These are phyloP conservation scores for Aspergillus haitiensis DNA, from an alignment of 495 filamentous ascomycete genomes.

Conservation along the genomic window DNA sequence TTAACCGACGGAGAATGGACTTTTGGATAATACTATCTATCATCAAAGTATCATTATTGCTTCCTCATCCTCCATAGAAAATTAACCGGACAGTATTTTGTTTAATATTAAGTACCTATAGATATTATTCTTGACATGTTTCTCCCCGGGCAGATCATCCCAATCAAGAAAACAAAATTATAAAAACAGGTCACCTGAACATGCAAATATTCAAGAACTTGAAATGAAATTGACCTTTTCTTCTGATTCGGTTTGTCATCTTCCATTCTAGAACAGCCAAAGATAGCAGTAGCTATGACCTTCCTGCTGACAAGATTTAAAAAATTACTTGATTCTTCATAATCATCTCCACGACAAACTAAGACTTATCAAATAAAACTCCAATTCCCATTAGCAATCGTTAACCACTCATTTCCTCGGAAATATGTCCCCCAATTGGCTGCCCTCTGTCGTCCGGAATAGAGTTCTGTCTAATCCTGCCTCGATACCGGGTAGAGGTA, in stretches of 20 bases:
- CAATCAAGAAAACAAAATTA: too few species aligned
- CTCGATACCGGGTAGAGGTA: too few species aligned
- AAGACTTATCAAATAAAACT: neutral
- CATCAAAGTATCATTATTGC: too few species aligned
- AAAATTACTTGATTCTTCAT: neutral
- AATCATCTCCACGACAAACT: neutral
- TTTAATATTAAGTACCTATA: too few species aligned
- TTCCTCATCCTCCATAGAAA: neutral
- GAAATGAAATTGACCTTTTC: neutral
- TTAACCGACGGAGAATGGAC: neutral
- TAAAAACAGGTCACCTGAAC: conserved; percentile 16
- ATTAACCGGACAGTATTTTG: too few species aligned
- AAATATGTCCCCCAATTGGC: conserved; percentile 10
- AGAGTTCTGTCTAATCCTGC: neutral
- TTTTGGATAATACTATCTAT: neutral
- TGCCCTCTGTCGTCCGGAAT: neutral
- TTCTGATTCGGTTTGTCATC: conserved; percentile 18
- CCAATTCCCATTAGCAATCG: conserved; percentile 17
- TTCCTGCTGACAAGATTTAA: too few species aligned
- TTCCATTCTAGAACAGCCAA: conserved; percentile 18
- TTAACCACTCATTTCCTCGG: conserved; percentile 14
- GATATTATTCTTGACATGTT: too few species aligned
- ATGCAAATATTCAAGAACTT: neutral
- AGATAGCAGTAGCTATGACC: too few species aligned
- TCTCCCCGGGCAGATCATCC: neutral